Evolutionary conservation across 345 rosid genomes (phyloP).

Genomic region (Gossypium bickii): DNA sequence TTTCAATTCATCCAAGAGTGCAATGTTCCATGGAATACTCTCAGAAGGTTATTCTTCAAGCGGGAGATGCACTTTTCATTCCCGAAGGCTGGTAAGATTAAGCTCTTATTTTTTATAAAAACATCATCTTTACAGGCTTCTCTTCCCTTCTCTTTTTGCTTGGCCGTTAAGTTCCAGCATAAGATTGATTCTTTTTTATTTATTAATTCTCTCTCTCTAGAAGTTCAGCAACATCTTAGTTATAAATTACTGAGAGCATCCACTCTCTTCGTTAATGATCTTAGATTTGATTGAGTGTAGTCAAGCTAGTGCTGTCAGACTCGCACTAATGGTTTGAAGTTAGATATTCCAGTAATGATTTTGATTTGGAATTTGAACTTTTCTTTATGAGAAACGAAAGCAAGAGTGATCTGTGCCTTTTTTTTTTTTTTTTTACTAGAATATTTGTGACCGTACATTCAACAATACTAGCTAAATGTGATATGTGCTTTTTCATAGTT

Average conservation of each 20-base stretch:
- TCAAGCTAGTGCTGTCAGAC: not conserved
- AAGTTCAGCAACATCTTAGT: not conserved
- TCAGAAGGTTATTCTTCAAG: slow-evolving; percentile 63
- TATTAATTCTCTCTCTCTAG: not conserved
- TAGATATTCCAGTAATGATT: not conserved
- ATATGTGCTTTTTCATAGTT: not conserved
- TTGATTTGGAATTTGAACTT: not conserved
- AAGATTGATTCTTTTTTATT: slow-evolving; percentile 7
- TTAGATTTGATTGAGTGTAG: not conserved
- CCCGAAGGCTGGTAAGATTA: slow-evolving; percentile 96
- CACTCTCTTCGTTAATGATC: not conserved
- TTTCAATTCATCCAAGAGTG: slow-evolving; percentile 72
- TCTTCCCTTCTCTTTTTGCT: not conserved
- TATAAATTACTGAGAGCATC: not conserved
- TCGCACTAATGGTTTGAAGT: not conserved
- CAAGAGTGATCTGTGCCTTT: not conserved
- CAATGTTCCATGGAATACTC: slow-evolving; percentile 44
- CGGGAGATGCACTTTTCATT: slow-evolving; percentile 93
- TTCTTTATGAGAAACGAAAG: not conserved
- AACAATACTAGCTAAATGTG: slow-evolving; percentile 1
- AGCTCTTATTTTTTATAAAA: slow-evolving; percentile 15
- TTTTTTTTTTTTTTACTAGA: not conserved
- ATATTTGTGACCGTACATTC: not conserved
- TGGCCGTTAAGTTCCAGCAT: not conserved
- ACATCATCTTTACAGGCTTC: not conserved